phyloP scores from a whole-genome alignment of 352 stramenopile species.

The Phytophthora palmivora region DNA sequence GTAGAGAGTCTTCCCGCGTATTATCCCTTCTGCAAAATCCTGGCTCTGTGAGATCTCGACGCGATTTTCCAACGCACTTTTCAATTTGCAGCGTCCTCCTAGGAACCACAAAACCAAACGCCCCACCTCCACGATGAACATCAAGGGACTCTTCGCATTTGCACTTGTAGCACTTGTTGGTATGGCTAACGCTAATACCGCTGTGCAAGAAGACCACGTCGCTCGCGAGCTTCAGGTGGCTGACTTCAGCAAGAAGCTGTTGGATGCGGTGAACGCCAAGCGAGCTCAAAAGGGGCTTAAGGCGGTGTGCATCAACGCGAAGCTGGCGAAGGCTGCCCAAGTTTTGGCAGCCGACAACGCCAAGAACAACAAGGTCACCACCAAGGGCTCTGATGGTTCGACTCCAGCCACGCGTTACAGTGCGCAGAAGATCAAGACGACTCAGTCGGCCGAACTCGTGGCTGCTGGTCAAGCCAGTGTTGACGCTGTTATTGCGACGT shows the following conservation, averaged over 20 bases:
- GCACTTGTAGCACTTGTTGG: conserved; percentile 23
- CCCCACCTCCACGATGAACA: conserved; percentile 19
- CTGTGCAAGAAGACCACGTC: conserved; percentile 16
- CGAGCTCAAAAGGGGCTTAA: conserved; percentile 39
- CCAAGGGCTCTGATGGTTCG: conserved; percentile 41
- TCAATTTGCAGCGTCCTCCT: conserved; percentile 6
- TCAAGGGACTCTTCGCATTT: conserved; percentile 25
- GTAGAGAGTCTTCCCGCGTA: neutral
- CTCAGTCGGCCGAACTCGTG: conserved; percentile 46
- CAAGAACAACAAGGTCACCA: conserved; percentile 34
- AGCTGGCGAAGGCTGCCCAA: conserved; percentile 34
- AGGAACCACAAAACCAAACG: neutral
- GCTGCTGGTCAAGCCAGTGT: conserved; percentile 44
- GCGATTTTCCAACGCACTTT: conserved; percentile 5
- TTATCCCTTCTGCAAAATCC: conserved; percentile 8
- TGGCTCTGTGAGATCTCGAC: conserved; percentile 6
- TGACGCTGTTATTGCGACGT: conserved; percentile 40
- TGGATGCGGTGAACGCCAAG: conserved; percentile 45
- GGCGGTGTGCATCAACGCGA: conserved; percentile 51
- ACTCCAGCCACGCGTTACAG: conserved; percentile 36
- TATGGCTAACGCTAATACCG: conserved; percentile 15
- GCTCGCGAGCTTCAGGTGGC: conserved; percentile 36
- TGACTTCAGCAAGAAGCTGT: conserved; percentile 47
- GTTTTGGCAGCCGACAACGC: conserved; percentile 35
- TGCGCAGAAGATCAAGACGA: conserved; percentile 24